phyloP scores from a whole-genome alignment of 2,329 filamentous ascomycete genomes.

The Diaporthe vaccinii region DNA sequence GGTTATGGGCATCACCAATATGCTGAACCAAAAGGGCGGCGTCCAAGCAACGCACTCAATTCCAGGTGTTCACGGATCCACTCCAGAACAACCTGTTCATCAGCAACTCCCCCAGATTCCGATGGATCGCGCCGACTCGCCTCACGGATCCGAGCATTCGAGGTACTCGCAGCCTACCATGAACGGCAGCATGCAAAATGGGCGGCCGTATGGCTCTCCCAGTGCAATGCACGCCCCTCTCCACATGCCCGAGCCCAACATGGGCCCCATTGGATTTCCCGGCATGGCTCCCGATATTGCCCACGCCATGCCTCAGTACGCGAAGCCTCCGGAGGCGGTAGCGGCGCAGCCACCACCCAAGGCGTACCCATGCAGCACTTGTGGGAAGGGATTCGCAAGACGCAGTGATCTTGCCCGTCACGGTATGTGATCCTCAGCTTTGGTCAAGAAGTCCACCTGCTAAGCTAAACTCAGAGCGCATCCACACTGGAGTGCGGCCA shows the following conservation, averaged over 20 bases:
- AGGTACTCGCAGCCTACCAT: conserved; percentile 63
- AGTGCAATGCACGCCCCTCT: conserved; percentile 65
- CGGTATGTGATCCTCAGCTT: conserved; percentile 59
- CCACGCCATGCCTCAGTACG: conserved; percentile 55
- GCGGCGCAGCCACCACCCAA: conserved; percentile 61
- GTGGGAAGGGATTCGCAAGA: conserved; percentile 91
- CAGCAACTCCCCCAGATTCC: conserved; percentile 47
- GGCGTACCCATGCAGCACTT: conserved; percentile 90
- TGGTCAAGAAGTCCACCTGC: conserved; percentile 26
- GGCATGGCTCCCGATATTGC: conserved; percentile 55
- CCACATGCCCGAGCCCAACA: conserved; percentile 58
- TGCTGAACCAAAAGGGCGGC: conserved; percentile 64
- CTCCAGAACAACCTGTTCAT: conserved; percentile 44
- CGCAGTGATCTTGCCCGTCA: conserved; percentile 95
- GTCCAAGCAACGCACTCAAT: conserved; percentile 48
- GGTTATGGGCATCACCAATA: conserved; percentile 67
- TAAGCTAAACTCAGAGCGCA: conserved; percentile 77
- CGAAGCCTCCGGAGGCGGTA: conserved; percentile 51
- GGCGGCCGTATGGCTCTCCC: conserved; percentile 66
- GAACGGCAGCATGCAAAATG: conserved; percentile 56
- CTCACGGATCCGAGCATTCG: conserved; percentile 72
- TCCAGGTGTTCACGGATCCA: conserved; percentile 50
- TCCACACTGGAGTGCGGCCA: conserved; percentile 90
- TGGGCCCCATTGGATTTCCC: conserved; percentile 50
- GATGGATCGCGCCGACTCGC: conserved; percentile 69